Evolutionary conservation across 2,329 filamentous ascomycete species (phyloP).

Genomic region (Hymenotorrendiella dingleyae): DNA sequence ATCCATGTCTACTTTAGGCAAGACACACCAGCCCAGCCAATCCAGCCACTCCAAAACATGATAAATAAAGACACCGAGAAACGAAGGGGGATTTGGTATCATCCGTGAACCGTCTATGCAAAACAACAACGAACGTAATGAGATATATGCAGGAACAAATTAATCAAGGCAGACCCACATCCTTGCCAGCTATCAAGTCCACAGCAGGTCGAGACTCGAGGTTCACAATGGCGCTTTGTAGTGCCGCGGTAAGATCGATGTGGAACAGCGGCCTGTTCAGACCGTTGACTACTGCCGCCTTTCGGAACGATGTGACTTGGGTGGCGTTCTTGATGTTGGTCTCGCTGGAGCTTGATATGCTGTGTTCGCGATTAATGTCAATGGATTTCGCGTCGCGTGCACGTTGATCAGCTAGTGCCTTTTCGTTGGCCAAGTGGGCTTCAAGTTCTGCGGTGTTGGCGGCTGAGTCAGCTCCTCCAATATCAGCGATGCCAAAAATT

Average conservation of each 20-base stretch:
- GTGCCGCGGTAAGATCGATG: constrained; percentile 79
- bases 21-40: no score
- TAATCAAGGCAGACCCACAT: no score
- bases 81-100: no score
- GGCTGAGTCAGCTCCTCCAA: constrained; percentile 66
- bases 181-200: no score
- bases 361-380: constrained; percentile 15
- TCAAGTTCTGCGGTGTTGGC: constrained; percentile 61
- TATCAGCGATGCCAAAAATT: constrained; percentile 90
- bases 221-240: constrained; percentile 82
- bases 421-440: constrained; percentile 57
- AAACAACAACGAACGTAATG: no score
- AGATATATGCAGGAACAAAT: no score
- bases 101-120: no score
- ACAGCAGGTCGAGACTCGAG: constrained; percentile 46
- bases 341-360: constrained; percentile 12
- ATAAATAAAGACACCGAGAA: no score
- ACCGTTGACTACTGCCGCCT: constrained; percentile 73
- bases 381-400: constrained; percentile 27
- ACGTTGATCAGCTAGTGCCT: constrained; percentile 30
- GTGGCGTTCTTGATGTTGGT: constrained; percentile 14
- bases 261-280: constrained; percentile 90
- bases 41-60: no score
- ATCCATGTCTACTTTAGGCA: no score
- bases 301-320: constrained; percentile 17